Evolutionary conservation across 257 asterid species (phyloP).

Genomic region (Cinchona pubescens): DNA sequence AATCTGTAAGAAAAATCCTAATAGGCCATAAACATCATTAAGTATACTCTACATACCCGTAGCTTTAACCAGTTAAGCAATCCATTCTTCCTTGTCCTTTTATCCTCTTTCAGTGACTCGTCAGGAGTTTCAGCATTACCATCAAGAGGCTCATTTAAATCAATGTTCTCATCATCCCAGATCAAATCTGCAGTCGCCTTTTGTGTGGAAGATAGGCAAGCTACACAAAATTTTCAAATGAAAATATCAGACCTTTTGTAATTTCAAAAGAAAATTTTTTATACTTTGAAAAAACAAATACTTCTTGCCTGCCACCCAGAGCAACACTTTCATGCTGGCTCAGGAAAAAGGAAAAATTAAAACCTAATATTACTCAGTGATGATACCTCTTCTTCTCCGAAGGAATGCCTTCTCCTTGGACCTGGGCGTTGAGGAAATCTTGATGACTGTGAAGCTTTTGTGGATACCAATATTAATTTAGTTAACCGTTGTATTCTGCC

Average conservation of each 20-base stretch:
- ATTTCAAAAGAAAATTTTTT: background rate
- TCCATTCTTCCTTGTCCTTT: constrained; percentile 81
- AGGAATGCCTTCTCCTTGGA: constrained; percentile 89
- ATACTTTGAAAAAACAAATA: background rate
- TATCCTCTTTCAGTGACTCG: constrained; percentile 69
- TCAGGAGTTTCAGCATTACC: constrained; percentile 59
- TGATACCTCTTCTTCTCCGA: constrained; percentile 98
- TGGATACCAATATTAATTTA: constrained; percentile 88
- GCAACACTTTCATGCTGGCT: background rate
- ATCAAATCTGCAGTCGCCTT: constrained; percentile 84
- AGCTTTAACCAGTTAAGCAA: constrained; percentile 86
- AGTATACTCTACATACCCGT: constrained; percentile 52
- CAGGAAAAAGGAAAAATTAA: background rate
- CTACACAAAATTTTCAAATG: constrained; percentile 35
- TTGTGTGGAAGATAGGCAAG: constrained; percentile 99
- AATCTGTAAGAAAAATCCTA: background rate
- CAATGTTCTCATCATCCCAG: constrained; percentile 80
- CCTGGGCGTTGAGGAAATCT: constrained; percentile 73
- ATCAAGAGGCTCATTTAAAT: constrained; percentile 61
- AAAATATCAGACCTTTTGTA: background rate
- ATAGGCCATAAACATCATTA: background rate
- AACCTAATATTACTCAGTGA: background rate
- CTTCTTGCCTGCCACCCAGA: background rate
- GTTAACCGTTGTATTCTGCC: constrained; percentile 96
- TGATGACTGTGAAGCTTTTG: constrained; percentile 75